phyloP scores from a whole-genome alignment of 139 green algal genomes.

The Chlorella sorokiniana region DNA sequence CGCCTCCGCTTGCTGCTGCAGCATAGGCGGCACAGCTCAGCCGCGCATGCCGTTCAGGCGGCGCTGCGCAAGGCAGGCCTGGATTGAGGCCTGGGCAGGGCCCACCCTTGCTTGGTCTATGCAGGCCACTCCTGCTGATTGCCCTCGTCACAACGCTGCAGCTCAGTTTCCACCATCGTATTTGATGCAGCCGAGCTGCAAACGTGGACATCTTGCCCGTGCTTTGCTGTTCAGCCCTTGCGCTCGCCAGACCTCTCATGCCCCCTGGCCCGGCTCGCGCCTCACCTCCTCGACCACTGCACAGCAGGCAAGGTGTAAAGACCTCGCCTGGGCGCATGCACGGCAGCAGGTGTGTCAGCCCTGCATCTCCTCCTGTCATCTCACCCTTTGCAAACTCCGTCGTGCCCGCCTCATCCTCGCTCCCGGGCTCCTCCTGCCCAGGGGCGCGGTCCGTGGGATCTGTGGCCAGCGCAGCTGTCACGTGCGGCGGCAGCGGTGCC shows the following conservation, averaged over 20 bases:
- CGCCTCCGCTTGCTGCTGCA: background rate
- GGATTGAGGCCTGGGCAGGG: background rate
- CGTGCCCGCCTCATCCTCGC: background rate
- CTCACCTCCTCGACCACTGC: background rate
- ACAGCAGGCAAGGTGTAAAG: background rate
- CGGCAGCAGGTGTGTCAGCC: too few relatives aligned
- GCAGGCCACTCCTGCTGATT: background rate
- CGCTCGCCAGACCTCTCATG: too few relatives aligned
- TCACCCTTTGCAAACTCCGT: background rate
- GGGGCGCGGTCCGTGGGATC: background rate
- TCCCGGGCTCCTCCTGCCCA: background rate
- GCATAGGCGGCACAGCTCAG: background rate
- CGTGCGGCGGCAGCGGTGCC: background rate
- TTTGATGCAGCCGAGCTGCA: too few relatives aligned
- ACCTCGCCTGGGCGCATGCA: background rate
- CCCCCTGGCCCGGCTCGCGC: background rate
- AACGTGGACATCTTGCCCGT: too few relatives aligned
- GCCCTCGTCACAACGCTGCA: too few relatives aligned
- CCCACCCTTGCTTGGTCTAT: background rate
- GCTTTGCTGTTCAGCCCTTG: too few relatives aligned
- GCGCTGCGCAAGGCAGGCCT: background rate
- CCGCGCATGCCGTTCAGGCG: background rate
- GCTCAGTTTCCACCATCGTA: too few relatives aligned
- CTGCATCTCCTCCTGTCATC: background rate
- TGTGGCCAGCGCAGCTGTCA: background rate